Evolutionary conservation across 805 yeast species (phyloP), one percentile per base, ranked within the genome.

Genomic region (Kazachstania psychrophila): DNA sequence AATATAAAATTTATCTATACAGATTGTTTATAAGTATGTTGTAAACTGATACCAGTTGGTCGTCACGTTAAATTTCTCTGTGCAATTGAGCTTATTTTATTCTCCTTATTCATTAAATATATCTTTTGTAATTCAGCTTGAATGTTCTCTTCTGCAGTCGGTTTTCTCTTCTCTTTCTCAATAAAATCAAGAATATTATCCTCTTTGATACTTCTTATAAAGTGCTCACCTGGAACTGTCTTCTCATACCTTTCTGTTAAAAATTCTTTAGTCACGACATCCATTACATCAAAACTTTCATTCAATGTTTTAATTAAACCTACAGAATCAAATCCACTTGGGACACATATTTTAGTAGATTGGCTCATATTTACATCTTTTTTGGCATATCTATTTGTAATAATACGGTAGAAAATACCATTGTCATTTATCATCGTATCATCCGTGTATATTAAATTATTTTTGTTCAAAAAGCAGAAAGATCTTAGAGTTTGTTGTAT

Each of bases 261-360:
- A 31, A 31, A 39, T 16, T 26, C 28, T n/a, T 23, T 12, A 7
- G 27, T 17, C 12, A 6, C 23, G 8, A 36, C 23, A 5, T 23
- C 24, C 7, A 13, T 24, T 11, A 58, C 53, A n/a, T 61, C 55
- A 14, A 65, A 56, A 0, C 36, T 30, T 4, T 61, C 69, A 36
- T 58, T 52, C 15, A 69, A 34, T 0, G 66, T 56, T 24, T 58
- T 47, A 19, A 79, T 75, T 45, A 74, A 69, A 15, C 64, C 63
- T 64, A 69, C 61, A 3, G 77, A 56, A 43, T 79, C 86, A 60
- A 68, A 61, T 0, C 72, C 75, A 6, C 41, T 38, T 0, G 79
- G 78, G 2, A 77, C 62, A 15, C 55, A 43, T 22, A 65, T 47
- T 20, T 57, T 52, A 5, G 49, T 37, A 8, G 48, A 39, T 11